A percentile compares a stretch with the other conserved stretches of the same genome.
Evolutionary conservation across 371 early-diverging fungal genomes (phyloP).

Genomic region (Mortierella sp.): DNA sequence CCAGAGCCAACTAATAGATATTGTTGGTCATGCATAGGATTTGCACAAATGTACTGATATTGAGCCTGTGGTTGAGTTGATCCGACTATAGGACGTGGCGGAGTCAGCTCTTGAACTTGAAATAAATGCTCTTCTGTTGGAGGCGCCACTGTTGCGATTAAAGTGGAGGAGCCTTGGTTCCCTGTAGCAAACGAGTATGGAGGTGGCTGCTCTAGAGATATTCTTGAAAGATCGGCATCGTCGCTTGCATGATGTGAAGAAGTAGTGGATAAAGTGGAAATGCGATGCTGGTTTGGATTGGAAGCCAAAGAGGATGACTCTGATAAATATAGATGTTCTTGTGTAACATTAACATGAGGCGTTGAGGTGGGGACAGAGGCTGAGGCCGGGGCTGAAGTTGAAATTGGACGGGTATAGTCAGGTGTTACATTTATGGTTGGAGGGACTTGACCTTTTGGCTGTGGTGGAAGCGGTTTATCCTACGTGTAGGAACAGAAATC

Average conservation of each 20-base stretch:
- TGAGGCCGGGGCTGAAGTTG: constrained; percentile 4
- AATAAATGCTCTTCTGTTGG: constrained; percentile 20
- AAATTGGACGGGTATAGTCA: not conserved
- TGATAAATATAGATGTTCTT: not conserved
- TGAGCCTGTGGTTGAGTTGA: not conserved
- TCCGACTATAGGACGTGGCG: not conserved
- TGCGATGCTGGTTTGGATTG: not conserved
- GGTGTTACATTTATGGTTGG: not conserved
- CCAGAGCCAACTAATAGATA: constrained; percentile 51
- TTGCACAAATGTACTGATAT: constrained; percentile 36
- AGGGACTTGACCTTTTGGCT: constrained; percentile 4
- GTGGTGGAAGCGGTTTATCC: constrained; percentile 39
- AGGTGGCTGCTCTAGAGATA: constrained; percentile 27
- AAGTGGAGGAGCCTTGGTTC: constrained; percentile 26
- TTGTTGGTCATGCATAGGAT: constrained; percentile 56
- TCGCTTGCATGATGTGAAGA: not conserved
- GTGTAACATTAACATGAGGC: not conserved
- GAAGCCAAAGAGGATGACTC: not conserved
- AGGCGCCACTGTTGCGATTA: constrained; percentile 24
- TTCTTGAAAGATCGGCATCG: not conserved
- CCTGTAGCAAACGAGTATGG: constrained; percentile 32
- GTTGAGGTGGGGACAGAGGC: not conserved
- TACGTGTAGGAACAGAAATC: constrained; percentile 2
- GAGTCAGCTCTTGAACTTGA: constrained; percentile 20
- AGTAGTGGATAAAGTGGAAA: constrained; percentile 2